Evolutionary conservation across 176 grass and related monocot species (phyloP).

Genomic region (Avena insularis): DNA sequence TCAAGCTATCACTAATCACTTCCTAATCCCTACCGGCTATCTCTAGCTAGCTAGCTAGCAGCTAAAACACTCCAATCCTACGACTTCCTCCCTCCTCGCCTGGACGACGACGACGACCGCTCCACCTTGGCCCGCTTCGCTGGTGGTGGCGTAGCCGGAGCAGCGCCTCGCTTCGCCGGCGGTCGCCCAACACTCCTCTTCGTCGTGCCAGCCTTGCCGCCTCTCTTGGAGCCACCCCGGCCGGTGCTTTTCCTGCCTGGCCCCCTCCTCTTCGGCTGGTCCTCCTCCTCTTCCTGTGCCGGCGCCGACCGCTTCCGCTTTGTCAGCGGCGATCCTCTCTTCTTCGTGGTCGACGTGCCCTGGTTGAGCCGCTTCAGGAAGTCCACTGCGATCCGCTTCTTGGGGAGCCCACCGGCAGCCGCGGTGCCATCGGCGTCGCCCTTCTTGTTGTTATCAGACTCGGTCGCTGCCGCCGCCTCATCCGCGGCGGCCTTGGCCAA

Average conservation of each 20-base stretch:
- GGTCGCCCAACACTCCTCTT: constrained; percentile 81
- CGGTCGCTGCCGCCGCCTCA: background rate
- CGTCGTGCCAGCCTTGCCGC: constrained; percentile 9
- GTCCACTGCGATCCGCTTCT: constrained; percentile 77
- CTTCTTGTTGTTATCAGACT: constrained; percentile 44
- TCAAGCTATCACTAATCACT: background rate
- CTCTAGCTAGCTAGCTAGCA: background rate
- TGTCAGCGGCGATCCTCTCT: constrained; percentile 49
- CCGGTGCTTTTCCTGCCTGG: constrained; percentile 50
- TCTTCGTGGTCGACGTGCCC: constrained; percentile 40
- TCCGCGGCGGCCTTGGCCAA: constrained; percentile 16
- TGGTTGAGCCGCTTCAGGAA: constrained; percentile 91
- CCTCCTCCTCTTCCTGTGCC: constrained; percentile 1
- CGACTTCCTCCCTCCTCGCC: constrained; percentile 56
- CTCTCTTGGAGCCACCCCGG: constrained; percentile 50
- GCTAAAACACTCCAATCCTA: background rate
- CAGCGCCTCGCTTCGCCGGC: constrained; percentile 61
- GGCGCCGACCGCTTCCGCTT: constrained; percentile 39
- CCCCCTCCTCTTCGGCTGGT: constrained; percentile 32
- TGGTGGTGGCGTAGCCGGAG: constrained; percentile 50
- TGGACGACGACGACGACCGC: constrained; percentile 32
- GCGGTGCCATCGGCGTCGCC: background rate
- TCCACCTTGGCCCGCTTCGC: constrained; percentile 77
- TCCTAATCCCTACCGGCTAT: constrained; percentile 12
- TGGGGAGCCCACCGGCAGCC: constrained; percentile 15